A percentile compares a stretch with the other conserved stretches of the same genome.
These are phyloP conservation scores for Panellus pusillus DNA, from an alignment of 768 basidiomycete genomes.

Conservation along the genomic window DNA sequence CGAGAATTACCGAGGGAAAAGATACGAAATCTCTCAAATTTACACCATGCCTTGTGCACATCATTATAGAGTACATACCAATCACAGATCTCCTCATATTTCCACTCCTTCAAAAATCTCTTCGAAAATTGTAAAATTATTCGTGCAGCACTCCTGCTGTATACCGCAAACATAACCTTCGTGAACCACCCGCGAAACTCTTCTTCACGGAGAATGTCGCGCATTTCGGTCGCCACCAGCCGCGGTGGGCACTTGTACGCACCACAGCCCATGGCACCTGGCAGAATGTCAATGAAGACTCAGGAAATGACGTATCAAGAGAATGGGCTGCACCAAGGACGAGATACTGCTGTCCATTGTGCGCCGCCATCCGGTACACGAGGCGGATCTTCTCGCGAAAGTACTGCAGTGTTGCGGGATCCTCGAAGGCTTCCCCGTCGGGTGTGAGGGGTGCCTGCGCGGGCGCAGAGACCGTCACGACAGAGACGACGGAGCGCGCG, in stretches of 20 bases:
- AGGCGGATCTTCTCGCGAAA: slow-evolving; percentile 44
- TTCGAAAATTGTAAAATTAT: slow-evolving; percentile 42
- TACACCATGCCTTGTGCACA: no score
- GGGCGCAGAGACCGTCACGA: slow-evolving; percentile 49
- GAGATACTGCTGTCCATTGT: slow-evolving; percentile 35
- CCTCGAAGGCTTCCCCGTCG: slow-evolving; percentile 24
- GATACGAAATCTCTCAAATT: no score
- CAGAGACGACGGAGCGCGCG: slow-evolving; percentile 40
- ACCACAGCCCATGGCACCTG: slow-evolving; percentile 48
- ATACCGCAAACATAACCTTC: slow-evolving; percentile 42
- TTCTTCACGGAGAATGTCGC: slow-evolving; percentile 35
- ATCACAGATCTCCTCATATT: slow-evolving; percentile 13
- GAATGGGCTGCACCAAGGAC: slow-evolving; percentile 35
- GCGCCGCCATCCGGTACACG: slow-evolving; percentile 44
- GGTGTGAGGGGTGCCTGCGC: slow-evolving; percentile 30
- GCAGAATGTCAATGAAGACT: no score
- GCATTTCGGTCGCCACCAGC: slow-evolving; percentile 44
- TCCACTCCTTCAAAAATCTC: slow-evolving; percentile 31
- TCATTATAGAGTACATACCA: no score
- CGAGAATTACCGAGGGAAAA: no score
- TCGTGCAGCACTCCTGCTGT: slow-evolving; percentile 31
- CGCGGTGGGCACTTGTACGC: slow-evolving; percentile 42
- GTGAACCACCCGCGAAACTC: slow-evolving; percentile 47
- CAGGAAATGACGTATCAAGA: not conserved
- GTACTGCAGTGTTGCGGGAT: slow-evolving; percentile 31